Conservation (phyloP, 768 basidiomycete genomes). For the Collybiopsis luxurians region DNA sequence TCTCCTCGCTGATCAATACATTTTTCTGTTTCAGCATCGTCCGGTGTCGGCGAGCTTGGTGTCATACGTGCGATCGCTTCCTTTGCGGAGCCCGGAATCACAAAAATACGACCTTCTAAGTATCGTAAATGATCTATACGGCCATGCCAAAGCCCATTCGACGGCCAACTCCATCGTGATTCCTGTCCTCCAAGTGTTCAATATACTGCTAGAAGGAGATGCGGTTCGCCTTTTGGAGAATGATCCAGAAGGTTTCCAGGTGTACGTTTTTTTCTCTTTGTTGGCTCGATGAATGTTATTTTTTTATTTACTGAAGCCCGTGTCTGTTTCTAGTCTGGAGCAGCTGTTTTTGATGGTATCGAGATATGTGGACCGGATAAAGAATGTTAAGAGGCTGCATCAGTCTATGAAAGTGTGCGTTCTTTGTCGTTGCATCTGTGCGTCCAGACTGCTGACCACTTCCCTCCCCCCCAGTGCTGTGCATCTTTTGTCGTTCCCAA, state of each 20-base stretch:
- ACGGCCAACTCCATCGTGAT: conserved; percentile 71
- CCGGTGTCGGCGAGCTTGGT: conserved; percentile 62
- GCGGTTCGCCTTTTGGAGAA: conserved; percentile 48
- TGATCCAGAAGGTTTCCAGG: conserved; percentile 42
- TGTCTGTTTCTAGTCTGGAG: conserved; percentile 40
- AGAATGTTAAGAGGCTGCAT: conserved; percentile 79
- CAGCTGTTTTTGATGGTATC: conserved; percentile 54
- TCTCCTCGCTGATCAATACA: too few relatives aligned
- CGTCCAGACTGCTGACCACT: too few relatives aligned
- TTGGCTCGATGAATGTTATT: conserved; percentile 8
- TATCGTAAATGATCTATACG: conserved; percentile 59
- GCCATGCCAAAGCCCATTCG: conserved; percentile 49
- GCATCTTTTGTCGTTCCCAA: conserved; percentile 55
- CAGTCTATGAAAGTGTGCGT: conserved; percentile 83
- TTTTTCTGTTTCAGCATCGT: conserved; percentile 56
- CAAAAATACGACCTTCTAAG: conserved; percentile 43
- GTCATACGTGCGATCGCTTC: conserved; percentile 52
- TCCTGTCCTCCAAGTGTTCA: conserved; percentile 78
- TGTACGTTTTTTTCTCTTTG: conserved; percentile 38
- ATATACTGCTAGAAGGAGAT: conserved; percentile 69
- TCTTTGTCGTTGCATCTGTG: too few relatives aligned
- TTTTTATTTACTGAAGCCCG: too few relatives aligned
- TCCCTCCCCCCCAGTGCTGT: conserved; percentile 70
- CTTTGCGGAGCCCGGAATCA: conserved; percentile 28
- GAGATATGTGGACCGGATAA: conserved; percentile 64